Conservation (phyloP, 2,329 filamentous ascomycete species). For the Immersiporthe knoxdaviesiana region DNA sequence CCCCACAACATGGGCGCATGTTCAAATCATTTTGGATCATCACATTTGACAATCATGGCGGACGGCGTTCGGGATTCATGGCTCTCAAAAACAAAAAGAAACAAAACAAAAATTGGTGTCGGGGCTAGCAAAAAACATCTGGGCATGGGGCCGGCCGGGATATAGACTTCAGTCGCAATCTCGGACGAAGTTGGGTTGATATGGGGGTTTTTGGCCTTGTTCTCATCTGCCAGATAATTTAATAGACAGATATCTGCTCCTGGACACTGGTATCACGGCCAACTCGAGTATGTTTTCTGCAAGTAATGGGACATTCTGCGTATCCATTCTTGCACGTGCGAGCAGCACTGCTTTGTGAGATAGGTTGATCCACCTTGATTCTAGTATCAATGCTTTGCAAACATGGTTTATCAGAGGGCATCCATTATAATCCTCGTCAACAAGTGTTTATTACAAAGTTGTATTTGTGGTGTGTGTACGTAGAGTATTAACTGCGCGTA, state of each 20-base stretch:
- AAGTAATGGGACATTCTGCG: not conserved
- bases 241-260: not conserved
- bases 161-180: not conserved
- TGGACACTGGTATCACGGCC: not conserved
- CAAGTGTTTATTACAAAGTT: not conserved
- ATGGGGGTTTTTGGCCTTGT: not conserved
- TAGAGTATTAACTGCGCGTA: not conserved
- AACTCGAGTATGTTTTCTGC: not conserved
- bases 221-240: not conserved
- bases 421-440: too few species aligned
- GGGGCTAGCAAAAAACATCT: not conserved
- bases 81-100: constrained; percentile 4
- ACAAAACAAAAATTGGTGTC: constrained; percentile 6
- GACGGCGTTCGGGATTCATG: constrained; percentile 9
- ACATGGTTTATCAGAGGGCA: too few species aligned
- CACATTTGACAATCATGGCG: constrained; percentile 12
- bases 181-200: not conserved
- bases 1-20: not conserved
- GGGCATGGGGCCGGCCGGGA: not conserved
- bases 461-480: constrained; percentile 13
- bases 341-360: not conserved
- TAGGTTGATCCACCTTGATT: not conserved
- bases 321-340: not conserved
- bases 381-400: not conserved
- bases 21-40: not conserved